Base-by-base conservation (phyloP, 805 yeast species). In the Spencermartinsiella europaea region DNA sequence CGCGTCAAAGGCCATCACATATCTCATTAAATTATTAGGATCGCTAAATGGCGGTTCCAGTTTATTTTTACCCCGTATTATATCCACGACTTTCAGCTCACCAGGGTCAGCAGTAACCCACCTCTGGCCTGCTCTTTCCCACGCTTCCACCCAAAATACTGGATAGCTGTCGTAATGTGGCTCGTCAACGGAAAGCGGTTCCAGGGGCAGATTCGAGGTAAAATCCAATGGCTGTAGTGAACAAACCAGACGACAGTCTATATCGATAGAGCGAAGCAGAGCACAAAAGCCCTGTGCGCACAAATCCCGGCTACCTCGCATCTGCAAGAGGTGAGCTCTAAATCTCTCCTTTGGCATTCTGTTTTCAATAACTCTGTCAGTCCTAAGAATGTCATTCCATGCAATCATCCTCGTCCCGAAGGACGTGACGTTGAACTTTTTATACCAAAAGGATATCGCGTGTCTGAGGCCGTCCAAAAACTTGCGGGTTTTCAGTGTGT, bases 221-320 rank as follows among this genome's bases (percentile, higher is more conserved):
- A 81, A 85, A 61, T 93, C 96, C 0, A 96, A 90, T 0, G 96
- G 93, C 60, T 93, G 99, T 27, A 90, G 59, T 0, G 96, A 90
- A 56, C 83, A 81, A 0, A 89, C 80, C 21, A 93, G 65, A 38
- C 99, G 70, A 0, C 91, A 81, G 36, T 80, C 74, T 10, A 93
- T 67, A 0, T 83, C 85, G 10, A 85, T 64, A 1, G 93, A 72
- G 52, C 98, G 67, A 38, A 88, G 62, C 1, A 91, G 57, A 0
- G 85, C 79, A 14, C 88, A 87, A 67, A 87, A 90, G 0, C 96
- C 97, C 58, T 87, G 96, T 0, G 93, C 89, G 0, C 84, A 83
- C 4, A 86, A 47, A 60, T 91, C 97, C 28, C 85, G 64, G 2
- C 87, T 78, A 0, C 98, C 99, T 15, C 72, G 62, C 21, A 76